Base-by-base conservation (phyloP, 805 yeast genomes). In the Maudiozyma barnettii region DNA sequence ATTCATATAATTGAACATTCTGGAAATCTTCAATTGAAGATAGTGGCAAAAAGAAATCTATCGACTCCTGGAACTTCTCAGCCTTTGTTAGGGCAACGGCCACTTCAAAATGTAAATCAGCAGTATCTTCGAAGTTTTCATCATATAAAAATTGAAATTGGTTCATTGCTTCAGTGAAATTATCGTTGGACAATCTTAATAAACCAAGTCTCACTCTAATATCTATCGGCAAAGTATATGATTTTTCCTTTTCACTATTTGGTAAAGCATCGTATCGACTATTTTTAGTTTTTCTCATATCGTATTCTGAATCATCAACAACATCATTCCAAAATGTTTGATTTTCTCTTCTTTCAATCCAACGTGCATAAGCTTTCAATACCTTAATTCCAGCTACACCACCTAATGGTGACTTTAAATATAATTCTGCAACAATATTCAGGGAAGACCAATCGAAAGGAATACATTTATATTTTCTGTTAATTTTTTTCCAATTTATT, bases 401-500 rank as follows among this genome's bases (percentile, higher is more conserved):
- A 40, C 77, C 79, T 48, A 79, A 82, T 2, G 57, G 48, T 9
- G 52, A 46, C 45, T 79, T 77, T n/a, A 80, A 73, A 56, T 84
- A 84, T 36, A 91, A 68, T 57, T 93, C 98, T 8, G 85, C 75
- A 39, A 91, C 69, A 49, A 88, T 86, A 57, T 93, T 91, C 43
- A 91, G 71, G 50, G 86, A 90, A 0, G 95, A 83, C 95, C 95
- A 93, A 43, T 80, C 88, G 62, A 91, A 93, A 20, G 64, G 63
- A 1, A 87, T 70, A 48, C 75, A 72, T 38, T 56, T 58, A 40
- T 58, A 59, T 38, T 61, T 59, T 26, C 49, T 52, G 39, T 55
- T 57, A 37, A 58, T 58, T 43, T 56, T 60, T 52, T 55, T 59
- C 61, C 64, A 58, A 43, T 59, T 56, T 6, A 61, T 49, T 36